Evolutionary conservation across 2,329 filamentous ascomycete species (phyloP), one percentile per base, ranked within the genome.

Genomic region (Colletotrichum acutatum): DNA sequence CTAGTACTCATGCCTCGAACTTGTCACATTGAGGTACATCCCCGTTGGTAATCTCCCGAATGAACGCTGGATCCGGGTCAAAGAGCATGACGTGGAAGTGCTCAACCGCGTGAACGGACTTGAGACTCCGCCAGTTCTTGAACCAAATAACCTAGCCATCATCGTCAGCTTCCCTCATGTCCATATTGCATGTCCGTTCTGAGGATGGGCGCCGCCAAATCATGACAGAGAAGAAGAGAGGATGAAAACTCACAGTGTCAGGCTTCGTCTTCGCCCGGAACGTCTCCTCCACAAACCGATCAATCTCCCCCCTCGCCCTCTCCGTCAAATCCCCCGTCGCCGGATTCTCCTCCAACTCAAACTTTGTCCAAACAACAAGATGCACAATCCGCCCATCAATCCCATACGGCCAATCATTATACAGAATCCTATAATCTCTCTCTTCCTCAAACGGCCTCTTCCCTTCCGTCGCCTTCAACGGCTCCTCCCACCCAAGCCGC

Each of bases 61-160:
- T 83, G 76, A 97, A 94, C 4, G 85, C 87, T 52, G 86, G 85
- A 77, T 96, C 91, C 1, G 95, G 92, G 76, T 94, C 87, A 80
- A 92, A 93, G 66, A 98, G 85, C 95, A 98, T 95, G 79, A 98
- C 92, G 82, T 98, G 96, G 79, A 98, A 97, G 81, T 98, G 96
- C 85, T 98, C 95, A 12, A 98, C 90, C 0, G 93, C 91, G 77
- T 95, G 90, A 32, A 98, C 90, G 28, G 93, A 97, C 85, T 98
- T 98, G 76, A 98, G 84, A 19, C 89, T 90, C 66, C 87, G 89
- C 95, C 95, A 98, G 79, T 98, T 98, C 85, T 94, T 94, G 84
- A 97, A 97, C 94, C 94, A 97, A 46, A 93, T 86, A 32, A 75
- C 72, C 74, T 75, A 22, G 52, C 14, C n/a, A 30, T 12, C 28